Evolutionary conservation across 306 rosid genomes (phyloP).

Genomic region (Quercus wislizeni): DNA sequence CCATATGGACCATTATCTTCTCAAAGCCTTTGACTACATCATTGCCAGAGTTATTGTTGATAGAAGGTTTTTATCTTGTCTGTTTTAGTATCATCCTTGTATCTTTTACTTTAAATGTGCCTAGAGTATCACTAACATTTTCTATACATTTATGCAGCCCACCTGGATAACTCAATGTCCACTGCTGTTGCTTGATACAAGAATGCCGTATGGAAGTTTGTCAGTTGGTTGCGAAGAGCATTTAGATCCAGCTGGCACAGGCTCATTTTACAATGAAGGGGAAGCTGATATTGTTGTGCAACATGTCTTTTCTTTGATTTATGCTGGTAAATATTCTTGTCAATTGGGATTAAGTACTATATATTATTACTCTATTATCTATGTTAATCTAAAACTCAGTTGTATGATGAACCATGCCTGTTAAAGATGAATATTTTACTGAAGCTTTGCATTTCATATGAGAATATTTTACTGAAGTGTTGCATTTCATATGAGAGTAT

Average conservation of each 20-base stretch:
- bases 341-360: neutral
- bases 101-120: slow-evolving; percentile 20
- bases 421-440: neutral
- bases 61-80: neutral
- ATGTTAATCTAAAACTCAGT: neutral
- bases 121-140: slow-evolving; percentile 23
- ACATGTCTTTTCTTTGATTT: slow-evolving; percentile 65
- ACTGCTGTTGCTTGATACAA: slow-evolving; percentile 74
- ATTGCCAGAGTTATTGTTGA: neutral
- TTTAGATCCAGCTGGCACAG: slow-evolving; percentile 84
- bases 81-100: slow-evolving; percentile 8
- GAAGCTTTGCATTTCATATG: no score
- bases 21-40: neutral
- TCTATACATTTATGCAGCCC: slow-evolving; percentile 40
- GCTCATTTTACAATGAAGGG: slow-evolving; percentile 78
- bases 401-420: neutral
- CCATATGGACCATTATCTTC: neutral
- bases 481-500: no score
- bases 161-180: slow-evolving; percentile 89
- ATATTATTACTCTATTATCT: neutral
- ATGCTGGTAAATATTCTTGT: slow-evolving; percentile 48
- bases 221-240: slow-evolving; percentile 76
- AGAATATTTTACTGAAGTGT: no score
- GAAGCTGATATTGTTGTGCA: slow-evolving; percentile 82
- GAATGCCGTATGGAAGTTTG: slow-evolving; percentile 82